These are phyloP conservation scores for Ogataea wickerhamii DNA, from an alignment of 805 yeast species.

Conservation along the genomic window DNA sequence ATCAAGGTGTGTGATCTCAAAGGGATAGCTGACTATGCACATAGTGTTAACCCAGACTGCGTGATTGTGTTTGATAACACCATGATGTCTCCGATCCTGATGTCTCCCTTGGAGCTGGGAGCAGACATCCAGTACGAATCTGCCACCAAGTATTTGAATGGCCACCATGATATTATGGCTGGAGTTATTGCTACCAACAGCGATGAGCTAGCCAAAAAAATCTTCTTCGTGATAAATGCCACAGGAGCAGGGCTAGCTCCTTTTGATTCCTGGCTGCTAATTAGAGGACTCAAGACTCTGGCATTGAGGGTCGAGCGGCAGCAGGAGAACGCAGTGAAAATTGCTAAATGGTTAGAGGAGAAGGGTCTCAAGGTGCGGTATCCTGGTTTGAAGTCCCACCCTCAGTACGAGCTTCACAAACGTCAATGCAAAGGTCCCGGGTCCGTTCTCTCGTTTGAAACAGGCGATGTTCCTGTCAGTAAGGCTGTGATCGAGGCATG, in stretches of 20 bases:
- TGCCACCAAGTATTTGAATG: constrained; percentile 88
- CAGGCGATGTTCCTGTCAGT: constrained; percentile 65
- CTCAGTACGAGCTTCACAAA: constrained; percentile 75
- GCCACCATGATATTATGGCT: constrained; percentile 97
- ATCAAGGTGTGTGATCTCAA: constrained; percentile 83
- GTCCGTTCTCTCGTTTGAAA: constrained; percentile 84
- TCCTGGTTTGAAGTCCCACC: constrained; percentile 81
- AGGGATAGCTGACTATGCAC: constrained; percentile 62
- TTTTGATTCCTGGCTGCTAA: constrained; percentile 85
- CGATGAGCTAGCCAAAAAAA: constrained; percentile 58
- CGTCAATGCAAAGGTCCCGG: constrained; percentile 82
- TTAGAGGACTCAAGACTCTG: constrained; percentile 85
- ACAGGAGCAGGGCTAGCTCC: constrained; percentile 92
- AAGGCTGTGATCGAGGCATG: constrained; percentile 74
- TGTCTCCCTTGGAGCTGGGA: constrained; percentile 82
- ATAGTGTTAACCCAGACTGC: constrained; percentile 60
- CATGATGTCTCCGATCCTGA: constrained; percentile 89
- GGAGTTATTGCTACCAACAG: constrained; percentile 78
- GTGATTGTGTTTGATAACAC: constrained; percentile 89
- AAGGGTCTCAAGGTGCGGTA: constrained; percentile 75
- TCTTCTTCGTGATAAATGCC: constrained; percentile 79
- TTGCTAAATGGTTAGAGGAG: constrained; percentile 69
- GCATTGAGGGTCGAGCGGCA: constrained; percentile 85
- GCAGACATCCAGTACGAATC: constrained; percentile 92
- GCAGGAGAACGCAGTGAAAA: constrained; percentile 70